Conservation (phyloP, 305 asterid species). For the Lippia alba region DNA sequence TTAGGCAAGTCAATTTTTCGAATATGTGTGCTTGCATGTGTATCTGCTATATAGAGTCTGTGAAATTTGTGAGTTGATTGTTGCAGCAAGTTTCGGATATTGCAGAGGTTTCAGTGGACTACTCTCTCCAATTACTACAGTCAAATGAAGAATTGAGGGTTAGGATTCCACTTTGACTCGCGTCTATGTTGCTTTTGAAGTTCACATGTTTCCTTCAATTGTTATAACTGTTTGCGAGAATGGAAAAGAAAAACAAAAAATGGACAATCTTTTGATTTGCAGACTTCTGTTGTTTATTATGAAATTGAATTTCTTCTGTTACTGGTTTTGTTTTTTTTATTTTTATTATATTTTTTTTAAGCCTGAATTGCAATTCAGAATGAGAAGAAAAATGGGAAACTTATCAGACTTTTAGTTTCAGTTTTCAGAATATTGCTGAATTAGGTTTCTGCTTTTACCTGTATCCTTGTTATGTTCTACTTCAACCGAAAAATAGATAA, state of each 20-base stretch:
- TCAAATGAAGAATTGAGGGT: conserved; percentile 57
- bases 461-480: conserved; percentile 15
- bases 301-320: not conserved
- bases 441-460: not conserved
- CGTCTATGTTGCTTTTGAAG: conserved; percentile 1
- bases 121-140: conserved; percentile 48
- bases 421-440: too few relatives aligned
- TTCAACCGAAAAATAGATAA: conserved; percentile 13
- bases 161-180: conserved; percentile 26
- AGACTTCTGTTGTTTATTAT: conserved; percentile 7
- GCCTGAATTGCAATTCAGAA: too few relatives aligned
- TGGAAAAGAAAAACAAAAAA: conserved; percentile 10
- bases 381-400: too few relatives aligned
- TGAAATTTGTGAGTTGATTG: conserved; percentile 26
- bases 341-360: too few relatives aligned
- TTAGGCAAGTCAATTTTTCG: conserved; percentile 13
- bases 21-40: conserved; percentile 25
- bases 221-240: not conserved
- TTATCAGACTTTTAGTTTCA: too few relatives aligned
- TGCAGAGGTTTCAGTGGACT: conserved; percentile 73
- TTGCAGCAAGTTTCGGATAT: conserved; percentile 28
- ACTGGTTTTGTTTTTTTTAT: too few relatives aligned
- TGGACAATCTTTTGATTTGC: not conserved
- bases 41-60: conserved; percentile 26
- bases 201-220: conserved; percentile 6